Evolutionary conservation across 2,329 filamentous ascomycete genomes (phyloP).

Genomic region (Trichoderma simmonsii): DNA sequence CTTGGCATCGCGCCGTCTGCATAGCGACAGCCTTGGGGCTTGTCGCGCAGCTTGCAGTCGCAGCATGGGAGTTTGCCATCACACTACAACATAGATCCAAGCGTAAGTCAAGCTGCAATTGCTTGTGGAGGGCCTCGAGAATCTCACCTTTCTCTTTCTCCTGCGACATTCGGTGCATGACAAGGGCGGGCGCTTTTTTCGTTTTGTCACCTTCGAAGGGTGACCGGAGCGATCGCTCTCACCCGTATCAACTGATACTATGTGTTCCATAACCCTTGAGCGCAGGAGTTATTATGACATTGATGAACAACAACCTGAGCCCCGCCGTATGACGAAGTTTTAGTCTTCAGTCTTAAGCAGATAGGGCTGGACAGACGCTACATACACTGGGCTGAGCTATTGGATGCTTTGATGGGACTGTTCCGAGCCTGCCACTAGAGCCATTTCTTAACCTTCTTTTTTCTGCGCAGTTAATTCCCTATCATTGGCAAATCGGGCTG

Average conservation of each 20-base stretch:
- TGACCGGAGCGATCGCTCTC: neutral
- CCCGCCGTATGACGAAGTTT: neutral
- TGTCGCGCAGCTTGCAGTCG: neutral
- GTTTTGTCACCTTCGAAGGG: neutral
- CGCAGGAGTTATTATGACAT: neutral
- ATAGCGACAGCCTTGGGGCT: neutral
- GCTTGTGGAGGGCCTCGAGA: neutral
- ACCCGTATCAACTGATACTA: neutral
- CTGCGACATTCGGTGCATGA: neutral
- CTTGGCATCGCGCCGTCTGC: neutral
- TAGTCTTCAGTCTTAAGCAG: neutral
- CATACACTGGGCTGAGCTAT: neutral
- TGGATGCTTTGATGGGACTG: neutral
- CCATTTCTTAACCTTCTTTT: neutral
- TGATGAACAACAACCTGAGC: neutral
- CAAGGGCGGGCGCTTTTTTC: neutral
- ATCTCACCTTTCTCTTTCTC: neutral
- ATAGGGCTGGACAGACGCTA: neutral
- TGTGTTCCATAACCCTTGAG: neutral
- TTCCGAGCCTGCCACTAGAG: neutral
- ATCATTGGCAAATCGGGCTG: neutral
- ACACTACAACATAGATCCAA: neutral
- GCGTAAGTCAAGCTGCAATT: neutral
- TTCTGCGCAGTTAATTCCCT: neutral
- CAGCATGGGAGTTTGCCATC: neutral